Evolutionary conservation across 371 early-diverging fungal genomes (phyloP).

Genomic region (Thermomucor indicae-seudaticae): DNA sequence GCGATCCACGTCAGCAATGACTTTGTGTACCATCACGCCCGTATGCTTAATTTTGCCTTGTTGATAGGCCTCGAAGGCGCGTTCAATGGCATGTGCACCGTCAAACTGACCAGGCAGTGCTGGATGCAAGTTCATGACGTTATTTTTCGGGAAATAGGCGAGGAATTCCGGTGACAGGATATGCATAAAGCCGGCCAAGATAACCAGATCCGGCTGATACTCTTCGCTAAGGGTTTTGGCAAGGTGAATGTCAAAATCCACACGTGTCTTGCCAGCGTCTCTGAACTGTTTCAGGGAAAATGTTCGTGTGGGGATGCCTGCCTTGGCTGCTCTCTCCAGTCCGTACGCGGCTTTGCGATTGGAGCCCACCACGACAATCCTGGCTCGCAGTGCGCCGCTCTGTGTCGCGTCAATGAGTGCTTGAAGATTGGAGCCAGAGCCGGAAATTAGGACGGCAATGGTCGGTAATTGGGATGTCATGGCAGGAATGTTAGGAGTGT

Average conservation of each 20-base stretch:
- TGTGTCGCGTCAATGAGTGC: constrained; percentile 87
- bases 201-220: constrained; percentile 70
- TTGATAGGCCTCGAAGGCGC: constrained; percentile 83
- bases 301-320: constrained; percentile 78
- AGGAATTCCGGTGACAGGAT: constrained; percentile 87
- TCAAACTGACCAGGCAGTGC: constrained; percentile 94
- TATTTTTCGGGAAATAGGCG: constrained; percentile 51
- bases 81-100: constrained; percentile 92
- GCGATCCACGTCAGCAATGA: constrained; percentile 92
- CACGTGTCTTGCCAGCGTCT: constrained; percentile 75
- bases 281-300: constrained; percentile 78
- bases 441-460: constrained; percentile 91
- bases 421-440: constrained; percentile 94
- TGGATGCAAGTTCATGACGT: constrained; percentile 93
- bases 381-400: constrained; percentile 47
- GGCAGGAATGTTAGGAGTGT: too few species aligned
- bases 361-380: constrained; percentile 70
- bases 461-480: constrained; percentile 26
- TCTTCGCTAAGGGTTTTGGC: constrained; percentile 62
- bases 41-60: constrained; percentile 75
- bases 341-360: constrained; percentile 81
- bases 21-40: constrained; percentile 96
- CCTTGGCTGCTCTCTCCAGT: constrained; percentile 75
- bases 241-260: constrained; percentile 84
- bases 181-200: constrained; percentile 98